Evolutionary conservation across 2,329 filamentous ascomycete genomes (phyloP).

Genomic region (Hypoxylon sp.): DNA sequence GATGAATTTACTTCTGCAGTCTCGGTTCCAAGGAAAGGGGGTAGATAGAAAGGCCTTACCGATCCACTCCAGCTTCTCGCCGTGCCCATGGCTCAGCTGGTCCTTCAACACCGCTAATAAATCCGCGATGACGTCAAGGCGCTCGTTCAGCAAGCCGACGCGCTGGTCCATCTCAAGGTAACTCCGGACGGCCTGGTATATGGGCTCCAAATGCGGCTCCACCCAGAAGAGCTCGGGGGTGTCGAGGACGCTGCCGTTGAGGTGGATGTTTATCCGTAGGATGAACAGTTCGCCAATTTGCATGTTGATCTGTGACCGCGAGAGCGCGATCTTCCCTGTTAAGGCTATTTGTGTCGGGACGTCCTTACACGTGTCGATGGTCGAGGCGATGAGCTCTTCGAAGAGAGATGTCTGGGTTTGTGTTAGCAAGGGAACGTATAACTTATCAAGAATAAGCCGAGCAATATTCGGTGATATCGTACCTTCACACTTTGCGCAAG

Average conservation of each 20-base stretch:
- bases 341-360: conserved; percentile 92
- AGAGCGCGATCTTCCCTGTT: conserved; percentile 91
- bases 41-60: conserved; percentile 65
- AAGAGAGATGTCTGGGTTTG: conserved; percentile 83
- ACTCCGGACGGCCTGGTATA: conserved; percentile 93
- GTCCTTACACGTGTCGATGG: conserved; percentile 92
- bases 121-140: conserved; percentile 93
- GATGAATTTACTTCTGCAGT: background rate
- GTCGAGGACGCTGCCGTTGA: conserved; percentile 96
- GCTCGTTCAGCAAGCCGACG: conserved; percentile 87
- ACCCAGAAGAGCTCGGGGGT: conserved; percentile 99
- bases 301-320: conserved; percentile 95
- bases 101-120: conserved; percentile 93
- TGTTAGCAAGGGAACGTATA: background rate
- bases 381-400: conserved; percentile 93
- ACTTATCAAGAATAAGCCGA: conserved; percentile 15
- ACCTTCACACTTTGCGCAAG: conserved; percentile 95
- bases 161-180: conserved; percentile 99
- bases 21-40: background rate
- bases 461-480: conserved; percentile 35
- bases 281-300: conserved; percentile 99
- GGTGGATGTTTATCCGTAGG: conserved; percentile 95
- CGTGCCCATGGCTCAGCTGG: conserved; percentile 92
- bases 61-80: conserved; percentile 90
- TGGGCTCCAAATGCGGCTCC: conserved; percentile 94